Evolutionary conservation across 257 asterid genomes (phyloP), one percentile per base, ranked within the genome.

Genomic region (Fraxinus cuspidata): DNA sequence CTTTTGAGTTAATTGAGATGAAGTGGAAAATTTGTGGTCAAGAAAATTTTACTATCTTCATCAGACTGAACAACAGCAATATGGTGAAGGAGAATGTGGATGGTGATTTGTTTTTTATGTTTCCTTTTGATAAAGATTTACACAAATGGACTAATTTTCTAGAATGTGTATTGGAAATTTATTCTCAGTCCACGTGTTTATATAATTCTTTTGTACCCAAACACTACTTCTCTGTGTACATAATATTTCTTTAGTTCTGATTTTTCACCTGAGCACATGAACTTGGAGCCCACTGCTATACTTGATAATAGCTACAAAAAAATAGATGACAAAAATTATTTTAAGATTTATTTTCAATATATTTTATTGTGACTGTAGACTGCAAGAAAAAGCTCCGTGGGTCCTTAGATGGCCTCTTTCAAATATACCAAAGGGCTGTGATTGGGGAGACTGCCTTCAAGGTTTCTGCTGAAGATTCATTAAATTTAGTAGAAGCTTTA

Each of bases 401-500:
- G 66, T 93, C 93, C 80, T 83, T 96, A 80, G 95, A 93, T 56
- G 94, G 94, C 56, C 94, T 96, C 72, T 96, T 92, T 79, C 97
- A 92, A 82, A 93, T 96, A 84, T 96, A 96, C 79, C 94, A 89
- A 86, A 90, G 88, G 82, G 99, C 98, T 73, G 87, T 96, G 86
- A 83, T 65, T 78, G 96, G 98, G 74, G 98, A 87, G 83, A 92
- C 97, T 60, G 81, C 94, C 70, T 92, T 93, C 89, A 96, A 93
- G 92, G 96, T 96, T 89, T 96, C 98, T 80, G 89, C 94, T 37
- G 99, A 96, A 77, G 99, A 96, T 82, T 93, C 97, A 19, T 81
- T 96, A 85, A 90, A 93, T 88, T 87, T 96, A 23, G 99, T 93
- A 53, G 99, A 96, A 88, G 98, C 99, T 76, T 83, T 96, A 80